Evolutionary conservation across 2,329 filamentous ascomycete species (phyloP), one percentile per base, ranked within the genome.

Genomic region (Chaetomiaceae sp.): DNA sequence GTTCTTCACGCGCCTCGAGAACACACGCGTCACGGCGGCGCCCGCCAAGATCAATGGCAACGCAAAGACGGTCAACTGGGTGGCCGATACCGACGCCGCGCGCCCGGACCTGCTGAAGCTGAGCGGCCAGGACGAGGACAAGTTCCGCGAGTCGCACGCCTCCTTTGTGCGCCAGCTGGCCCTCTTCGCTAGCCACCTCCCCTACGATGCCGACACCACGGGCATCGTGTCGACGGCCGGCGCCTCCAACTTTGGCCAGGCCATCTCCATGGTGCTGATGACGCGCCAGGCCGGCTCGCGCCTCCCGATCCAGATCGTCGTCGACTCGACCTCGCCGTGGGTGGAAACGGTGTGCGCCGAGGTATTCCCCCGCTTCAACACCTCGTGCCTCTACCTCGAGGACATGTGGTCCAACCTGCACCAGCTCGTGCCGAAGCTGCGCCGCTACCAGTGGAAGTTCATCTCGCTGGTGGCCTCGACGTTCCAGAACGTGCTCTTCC

Each of bases 381-480:
- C 64, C 3, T 62, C 63, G 45, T 73, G 71, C 56, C 59, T 69
- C 31, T 59, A 66, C 33, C 59, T 71, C 56, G 51, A 66, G 8
- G 62, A 66, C 20, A 58, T 23, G 19, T 60, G 60, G 56, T 43
- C 25, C 62, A 39, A 59, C 50, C 19, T 56, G 50, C 1, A 62
- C 56, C 58, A 54, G 4, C 14, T 23, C 14, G 55, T 59, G 47
- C 57, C 61, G 12, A 43, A 46, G 22, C 60, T 69, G 7, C 68
- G 73, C 51, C 68, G 75, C 44, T 81, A 73, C 61, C 80, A 83
- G 61, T 76, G 77, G 68, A 83, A 83, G 63, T 71, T 77, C 34
- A 76, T 82, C 58, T 71, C 80, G 4, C 74, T 83, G 17, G 68
- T 84, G 3, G 77, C 82, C 57, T 82, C 80, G 1, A 77, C 78